Evolutionary conservation across 257 asterid species (phyloP).

Genomic region (Perilla frutescens): DNA sequence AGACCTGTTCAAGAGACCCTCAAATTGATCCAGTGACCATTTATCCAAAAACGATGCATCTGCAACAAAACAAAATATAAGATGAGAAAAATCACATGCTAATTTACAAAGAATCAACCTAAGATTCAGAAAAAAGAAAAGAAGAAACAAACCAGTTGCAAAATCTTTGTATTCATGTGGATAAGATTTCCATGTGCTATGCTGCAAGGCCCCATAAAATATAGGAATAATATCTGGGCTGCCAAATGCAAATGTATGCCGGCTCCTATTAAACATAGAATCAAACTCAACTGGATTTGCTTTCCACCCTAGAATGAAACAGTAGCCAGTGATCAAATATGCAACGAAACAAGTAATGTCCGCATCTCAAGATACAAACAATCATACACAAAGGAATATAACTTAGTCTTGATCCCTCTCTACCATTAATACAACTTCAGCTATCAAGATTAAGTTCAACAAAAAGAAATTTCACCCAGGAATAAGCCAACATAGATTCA

Average conservation of each 20-base stretch:
- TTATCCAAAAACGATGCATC: constrained; percentile 98
- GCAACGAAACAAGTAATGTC: constrained; percentile 16
- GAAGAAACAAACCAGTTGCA: constrained; percentile 77
- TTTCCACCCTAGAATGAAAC: constrained; percentile 77
- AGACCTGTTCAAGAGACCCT: constrained; percentile 83
- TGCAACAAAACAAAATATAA: constrained; percentile 54
- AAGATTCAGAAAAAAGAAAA: not conserved
- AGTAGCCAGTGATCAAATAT: constrained; percentile 28
- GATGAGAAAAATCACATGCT: constrained; percentile 6
- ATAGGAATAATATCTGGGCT: constrained; percentile 96
- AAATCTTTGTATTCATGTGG: constrained; percentile 95
- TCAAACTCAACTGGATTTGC: constrained; percentile 99
- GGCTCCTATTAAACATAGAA: constrained; percentile 92
- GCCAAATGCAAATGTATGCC: constrained; percentile 91
- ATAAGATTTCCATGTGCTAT: constrained; percentile 87
- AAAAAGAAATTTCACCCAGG: not conserved
- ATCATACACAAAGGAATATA: not conserved
- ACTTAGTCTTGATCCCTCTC: not conserved
- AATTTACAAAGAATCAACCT: constrained; percentile 12
- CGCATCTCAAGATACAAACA: constrained; percentile 6
- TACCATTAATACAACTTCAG: not conserved
- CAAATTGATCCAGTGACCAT: constrained; percentile 93
- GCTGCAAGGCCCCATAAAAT: constrained; percentile 83
- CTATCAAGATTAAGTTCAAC: constrained; percentile 13
- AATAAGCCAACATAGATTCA: constrained; percentile 23